Base-by-base conservation (phyloP, 169 alveolate genomes). In the Eimeria praecox region DNA sequence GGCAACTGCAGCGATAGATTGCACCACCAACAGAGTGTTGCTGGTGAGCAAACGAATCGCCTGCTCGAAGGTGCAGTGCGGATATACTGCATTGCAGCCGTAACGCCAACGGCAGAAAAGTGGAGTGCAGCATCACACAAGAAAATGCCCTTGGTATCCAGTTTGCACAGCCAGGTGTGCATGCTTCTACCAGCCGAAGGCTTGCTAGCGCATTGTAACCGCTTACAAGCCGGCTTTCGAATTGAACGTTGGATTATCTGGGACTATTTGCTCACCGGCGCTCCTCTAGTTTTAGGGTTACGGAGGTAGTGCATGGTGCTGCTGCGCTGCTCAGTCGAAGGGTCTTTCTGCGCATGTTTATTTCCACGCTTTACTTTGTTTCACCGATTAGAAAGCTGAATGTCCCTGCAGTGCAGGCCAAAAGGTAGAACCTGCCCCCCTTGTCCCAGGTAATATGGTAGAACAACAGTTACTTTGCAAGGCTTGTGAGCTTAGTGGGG, bases 11-110 rank as follows among this genome's bases (percentile, higher is more conserved):
- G n/a, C 75, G n/a, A 24, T 40, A 27, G 42, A 14, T 64, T 73
- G 85, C 56, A 73, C 56, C 33, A 73, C 49, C 54, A 30, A 38
- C 85, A 20, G 85, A 73, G 85, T 69, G 80, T 35, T 38, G 85
- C 85, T 73, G 85, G 85, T 35, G 56, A n/a, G 54, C 54, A 20
- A 35, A 73, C 30, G n/a, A 40, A 73, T 33, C 38, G 54, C 56
- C 54, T 33, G 85, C 85, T 38, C 56, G 56, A 22, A 3, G 56
- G 30, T 38, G 54, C 46, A 35, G 85, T 40, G 85, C 27, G 54
- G 54, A 35, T 3, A 40, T 54, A 73, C 5, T 18, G 33, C 12
- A 73, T 4, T 38, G 52, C 85, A 38, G 85, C 56, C 16, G 2
- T 6, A 38, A 54, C 85, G 5, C 33, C 85, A 73, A 12, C 44